These are phyloP conservation scores for Starmerella cellae DNA, from an alignment of 805 yeast genomes.

Conservation along the genomic window DNA sequence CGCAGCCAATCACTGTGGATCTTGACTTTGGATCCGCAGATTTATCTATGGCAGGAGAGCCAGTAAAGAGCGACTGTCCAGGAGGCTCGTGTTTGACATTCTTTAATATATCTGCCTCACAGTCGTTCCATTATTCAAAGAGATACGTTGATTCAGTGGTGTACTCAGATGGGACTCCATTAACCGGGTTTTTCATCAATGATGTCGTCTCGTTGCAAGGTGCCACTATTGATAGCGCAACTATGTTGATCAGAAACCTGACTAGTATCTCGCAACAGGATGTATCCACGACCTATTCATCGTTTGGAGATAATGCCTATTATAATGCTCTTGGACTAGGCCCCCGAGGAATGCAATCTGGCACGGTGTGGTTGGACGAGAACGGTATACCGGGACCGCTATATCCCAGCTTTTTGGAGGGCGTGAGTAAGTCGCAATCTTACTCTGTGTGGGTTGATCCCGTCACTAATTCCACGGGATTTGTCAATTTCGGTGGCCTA, in stretches of 20 bases:
- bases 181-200: conserved; percentile 9
- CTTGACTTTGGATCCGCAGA: conserved; percentile 17
- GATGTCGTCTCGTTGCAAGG: conserved; percentile 6
- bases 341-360: conserved; percentile 14
- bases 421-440: conserved; percentile 1
- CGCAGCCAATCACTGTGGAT: conserved; percentile 7
- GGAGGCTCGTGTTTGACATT: not conserved
- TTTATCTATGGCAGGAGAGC: not conserved
- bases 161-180: conserved; percentile 4
- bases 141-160: conserved; percentile 3
- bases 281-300: not conserved
- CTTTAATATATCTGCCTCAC: conserved; percentile 1
- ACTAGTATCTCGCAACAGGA: not conserved
- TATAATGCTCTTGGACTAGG: conserved; percentile 12
- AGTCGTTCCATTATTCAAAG: not conserved
- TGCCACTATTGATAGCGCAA: not conserved
- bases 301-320: not conserved
- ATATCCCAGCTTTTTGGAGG: conserved; percentile 4
- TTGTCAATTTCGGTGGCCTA: conserved; percentile 12
- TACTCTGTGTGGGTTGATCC: conserved; percentile 17
- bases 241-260: not conserved
- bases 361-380: conserved; percentile 4
- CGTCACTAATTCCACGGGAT: not conserved
- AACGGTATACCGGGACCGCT: conserved; percentile 7
- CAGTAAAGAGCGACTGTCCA: not conserved